Conservation (phyloP, 768 basidiomycete genomes). For the Collybia sordida region DNA sequence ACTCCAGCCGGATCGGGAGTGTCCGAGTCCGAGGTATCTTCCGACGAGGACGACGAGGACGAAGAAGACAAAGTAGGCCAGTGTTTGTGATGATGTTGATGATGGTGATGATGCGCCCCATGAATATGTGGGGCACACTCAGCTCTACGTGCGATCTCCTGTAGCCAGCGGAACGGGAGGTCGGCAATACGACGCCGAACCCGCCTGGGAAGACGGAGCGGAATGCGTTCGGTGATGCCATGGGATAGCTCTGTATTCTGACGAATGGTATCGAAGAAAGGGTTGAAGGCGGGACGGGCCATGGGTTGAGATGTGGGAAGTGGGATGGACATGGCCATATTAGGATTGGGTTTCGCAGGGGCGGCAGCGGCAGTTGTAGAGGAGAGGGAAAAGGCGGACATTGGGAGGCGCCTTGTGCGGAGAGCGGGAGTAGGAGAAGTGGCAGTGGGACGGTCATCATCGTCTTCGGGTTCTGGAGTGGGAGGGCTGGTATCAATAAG, state of each 20-base stretch:
- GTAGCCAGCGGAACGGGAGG: conserved; percentile 79
- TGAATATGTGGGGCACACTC: conserved; percentile 4
- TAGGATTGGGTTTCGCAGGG: conserved; percentile 25
- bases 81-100: conserved; percentile 6
- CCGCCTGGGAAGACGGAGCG: conserved; percentile 54
- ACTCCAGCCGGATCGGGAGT: conserved; percentile 34
- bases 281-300: conserved; percentile 58
- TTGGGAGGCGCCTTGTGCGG: conserved; percentile 60
- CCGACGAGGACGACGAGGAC: conserved; percentile 27
- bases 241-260: conserved; percentile 82
- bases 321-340: conserved; percentile 18
- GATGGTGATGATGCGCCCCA: conserved; percentile 35
- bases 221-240: conserved; percentile 78
- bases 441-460: conserved; percentile 29
- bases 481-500: conserved; percentile 53
- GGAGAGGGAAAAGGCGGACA: conserved; percentile 61
- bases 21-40: conserved; percentile 26
- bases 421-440: conserved; percentile 30
- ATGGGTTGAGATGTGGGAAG: conserved; percentile 15
- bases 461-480: conserved; percentile 51
- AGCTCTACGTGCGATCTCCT: conserved; percentile 53
- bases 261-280: conserved; percentile 93
- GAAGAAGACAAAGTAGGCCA: conserved; percentile 15
- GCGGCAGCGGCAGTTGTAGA: conserved; percentile 40
- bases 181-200: conserved; percentile 63